These are phyloP conservation scores for Patellifolia procumbens DNA, from an alignment of 179 eudicot species.

Conservation along the genomic window DNA sequence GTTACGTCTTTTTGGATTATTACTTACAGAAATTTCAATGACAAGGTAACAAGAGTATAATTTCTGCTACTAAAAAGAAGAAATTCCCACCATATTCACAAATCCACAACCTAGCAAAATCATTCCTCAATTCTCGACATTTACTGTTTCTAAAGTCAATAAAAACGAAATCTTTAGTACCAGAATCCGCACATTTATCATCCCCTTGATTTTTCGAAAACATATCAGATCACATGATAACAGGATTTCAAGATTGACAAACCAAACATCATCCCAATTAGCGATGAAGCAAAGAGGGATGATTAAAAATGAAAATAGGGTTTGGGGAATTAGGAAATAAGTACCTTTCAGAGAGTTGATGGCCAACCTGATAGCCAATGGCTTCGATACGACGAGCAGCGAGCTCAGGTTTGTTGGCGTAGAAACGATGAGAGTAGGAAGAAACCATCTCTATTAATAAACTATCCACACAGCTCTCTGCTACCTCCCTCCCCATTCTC, in stretches of 20 bases:
- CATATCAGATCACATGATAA: slow-evolving; percentile 2
- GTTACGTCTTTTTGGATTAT: too few species aligned
- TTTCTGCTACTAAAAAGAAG: neutral
- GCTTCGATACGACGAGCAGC: slow-evolving; percentile 97
- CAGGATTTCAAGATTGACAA: neutral
- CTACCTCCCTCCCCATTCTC: slow-evolving; percentile 74
- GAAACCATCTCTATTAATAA: slow-evolving; percentile 80
- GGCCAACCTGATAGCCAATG: slow-evolving; percentile 96
- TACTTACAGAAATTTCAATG: neutral
- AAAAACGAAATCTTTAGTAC: neutral
- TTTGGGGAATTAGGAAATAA: neutral
- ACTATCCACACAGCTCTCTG: slow-evolving; percentile 91
- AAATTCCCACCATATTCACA: neutral
- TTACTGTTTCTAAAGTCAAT: neutral
- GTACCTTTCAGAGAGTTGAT: slow-evolving; percentile 89
- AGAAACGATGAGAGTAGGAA: slow-evolving; percentile 66
- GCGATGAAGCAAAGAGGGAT: too few species aligned
- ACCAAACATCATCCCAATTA: neutral
- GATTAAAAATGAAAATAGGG: slow-evolving; percentile 11
- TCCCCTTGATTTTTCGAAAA: neutral
- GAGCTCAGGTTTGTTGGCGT: slow-evolving; percentile 86
- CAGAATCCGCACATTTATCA: neutral
- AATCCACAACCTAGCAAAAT: neutral
- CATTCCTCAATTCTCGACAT: slow-evolving; percentile 1
- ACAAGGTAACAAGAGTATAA: neutral